Evolutionary conservation across 371 early-diverging fungal genomes (phyloP).

Genomic region (Syncephalis fuscata): DNA sequence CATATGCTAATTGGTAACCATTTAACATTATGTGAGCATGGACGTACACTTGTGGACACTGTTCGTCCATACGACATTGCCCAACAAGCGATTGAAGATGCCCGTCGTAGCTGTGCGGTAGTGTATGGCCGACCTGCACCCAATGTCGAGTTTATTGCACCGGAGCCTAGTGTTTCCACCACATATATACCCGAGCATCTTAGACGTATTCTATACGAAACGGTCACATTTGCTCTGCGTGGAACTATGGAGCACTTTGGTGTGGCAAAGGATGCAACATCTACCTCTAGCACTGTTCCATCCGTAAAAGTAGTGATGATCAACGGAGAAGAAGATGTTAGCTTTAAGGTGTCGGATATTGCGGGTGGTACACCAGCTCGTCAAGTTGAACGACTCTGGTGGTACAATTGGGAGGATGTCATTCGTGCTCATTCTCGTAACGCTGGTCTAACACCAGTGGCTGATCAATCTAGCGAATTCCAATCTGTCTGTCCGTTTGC

Average conservation of each 20-base stretch:
- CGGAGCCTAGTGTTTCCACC: conserved; percentile 24
- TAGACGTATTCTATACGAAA: conserved; percentile 48
- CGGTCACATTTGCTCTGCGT: conserved; percentile 35
- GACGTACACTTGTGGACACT: conserved; percentile 32
- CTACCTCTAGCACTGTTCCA: conserved; percentile 7
- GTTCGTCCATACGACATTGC: conserved; percentile 40
- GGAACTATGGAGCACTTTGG: conserved; percentile 25
- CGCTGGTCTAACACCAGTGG: background rate
- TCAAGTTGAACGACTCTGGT: conserved; percentile 24
- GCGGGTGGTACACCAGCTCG: conserved; percentile 36
- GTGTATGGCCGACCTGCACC: conserved; percentile 25
- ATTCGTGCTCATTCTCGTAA: conserved; percentile 2
- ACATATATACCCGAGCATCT: conserved; percentile 41
- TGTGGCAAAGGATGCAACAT: conserved; percentile 4
- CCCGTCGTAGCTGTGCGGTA: conserved; percentile 26
- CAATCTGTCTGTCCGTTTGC: too few species aligned
- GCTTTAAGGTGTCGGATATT: conserved; percentile 37
- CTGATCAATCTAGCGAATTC: background rate
- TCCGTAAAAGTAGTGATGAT: conserved; percentile 29
- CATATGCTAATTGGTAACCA: conserved; percentile 46
- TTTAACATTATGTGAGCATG: conserved; percentile 30
- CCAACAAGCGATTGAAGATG: conserved; percentile 40
- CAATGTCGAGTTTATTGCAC: conserved; percentile 25
- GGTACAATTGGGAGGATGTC: conserved; percentile 14
- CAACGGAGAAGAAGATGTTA: conserved; percentile 37